Evolutionary conservation across 116 monocot genomes (phyloP), one percentile per base, ranked within the genome.

Genomic region (Trichopus zeylanicus): DNA sequence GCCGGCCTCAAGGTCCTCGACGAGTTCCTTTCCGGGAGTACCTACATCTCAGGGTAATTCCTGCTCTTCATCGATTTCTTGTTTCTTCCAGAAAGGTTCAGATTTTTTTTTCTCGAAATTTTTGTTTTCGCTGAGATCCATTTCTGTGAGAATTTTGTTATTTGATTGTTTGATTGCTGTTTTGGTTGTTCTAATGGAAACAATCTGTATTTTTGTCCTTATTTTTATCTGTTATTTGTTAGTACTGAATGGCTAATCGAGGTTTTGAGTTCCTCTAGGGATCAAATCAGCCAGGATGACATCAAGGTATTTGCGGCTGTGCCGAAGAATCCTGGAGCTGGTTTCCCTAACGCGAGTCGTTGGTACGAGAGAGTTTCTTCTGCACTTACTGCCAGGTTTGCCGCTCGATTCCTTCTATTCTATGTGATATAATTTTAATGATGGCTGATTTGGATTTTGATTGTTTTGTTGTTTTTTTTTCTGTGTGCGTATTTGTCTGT

Each of bases 41-140:
- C 74, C 55, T 92, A 68, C 73, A 81, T 88, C 59, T 78, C 88
- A 13, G 88, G 84, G 92, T 87, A 75, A 39, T 24, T 51, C 31
- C 49, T 5, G 26, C 7, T 13, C 23, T 2, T 13, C 26, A 31
- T 1, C 26, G 19, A 8, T 35, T 24, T 9, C 7, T 38, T 38
- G 13, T 42, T 42, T 42, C 4, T 42, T 42, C 4, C 18, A 42
- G 7, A 42, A 42, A 7, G n/a, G 4, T 18, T 13, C 8, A n/a
- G n/a, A 16, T 9, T 13, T 0, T 42, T 1, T 16, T 1, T 13
- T 10, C 18, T 42, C n/a, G 13, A 3, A n/a, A 42, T 42, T 42
- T 42, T 16, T 42, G 4, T 42, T 42, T 18, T 42, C 2, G 16
- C n/a, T n/a, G n/a, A n/a, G n/a, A n/a, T n/a, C n/a, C n/a, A n/a